Evolutionary conservation across 139 green algal genomes (phyloP), one percentile per base, ranked within the genome.

Genomic region (Chlorella sp.): DNA sequence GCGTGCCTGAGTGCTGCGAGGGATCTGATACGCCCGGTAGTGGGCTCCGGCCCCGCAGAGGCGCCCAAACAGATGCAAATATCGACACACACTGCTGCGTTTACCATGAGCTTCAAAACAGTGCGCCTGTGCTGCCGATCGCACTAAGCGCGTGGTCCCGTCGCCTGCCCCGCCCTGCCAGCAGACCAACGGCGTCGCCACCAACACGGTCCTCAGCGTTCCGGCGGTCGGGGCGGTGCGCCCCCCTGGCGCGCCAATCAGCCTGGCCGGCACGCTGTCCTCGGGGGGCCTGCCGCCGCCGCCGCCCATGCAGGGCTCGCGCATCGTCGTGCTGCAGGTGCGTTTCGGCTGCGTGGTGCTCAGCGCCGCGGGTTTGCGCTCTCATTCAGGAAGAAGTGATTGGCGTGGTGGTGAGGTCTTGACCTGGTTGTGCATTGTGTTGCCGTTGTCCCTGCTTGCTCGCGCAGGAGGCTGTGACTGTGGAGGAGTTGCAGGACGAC

Each of bases 401-500:
- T 55, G 10, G 17, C 17, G 42, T 55, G 42, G 42, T 55, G 42
- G 17, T 17, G 10, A 55, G 17, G 42, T 17, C 10, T 55, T 55
- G n/a, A n/a, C n/a, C n/a, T 55, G 42, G 10, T 55, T 10, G 42
- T 55, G 42, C 42, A 55, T 24, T 55, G 42, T n/a, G n/a, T n/a
- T n/a, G n/a, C n/a, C n/a, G n/a, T n/a, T n/a, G n/a, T n/a, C 10
- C 17, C 42, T 55, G 17, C 42, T 55, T 10, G 26, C 67, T 36
- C 61, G 60, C 34, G 36, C 66, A 72, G 67, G 82, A 90, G 32
- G 86, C 86, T 27, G 89, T 97, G 3, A 90, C 74, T 31, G 61
- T 85, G 2, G 91, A 97, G 27, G 95, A 99, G 87, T 87, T 99
- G 31, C 32, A 65, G 2, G 85, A 97, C 72, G 79, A 92, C 29